Evolutionary conservation across 352 stramenopile species (phyloP).

Genomic region (Hyaloperonospora brassicae): DNA sequence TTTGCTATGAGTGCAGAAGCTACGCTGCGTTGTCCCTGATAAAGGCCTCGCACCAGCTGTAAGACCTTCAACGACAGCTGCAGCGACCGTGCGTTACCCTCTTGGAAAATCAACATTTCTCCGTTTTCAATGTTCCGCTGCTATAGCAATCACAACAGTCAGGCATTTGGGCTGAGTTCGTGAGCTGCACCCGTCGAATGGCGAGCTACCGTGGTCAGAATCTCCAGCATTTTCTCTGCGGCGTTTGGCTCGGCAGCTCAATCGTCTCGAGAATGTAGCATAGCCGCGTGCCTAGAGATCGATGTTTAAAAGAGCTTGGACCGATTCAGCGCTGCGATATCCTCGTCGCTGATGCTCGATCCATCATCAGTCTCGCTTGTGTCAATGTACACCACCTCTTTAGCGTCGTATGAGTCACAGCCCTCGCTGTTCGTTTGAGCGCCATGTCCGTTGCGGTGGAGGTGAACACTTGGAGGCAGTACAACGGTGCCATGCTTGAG

Average conservation of each 20-base stretch:
- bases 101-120: conserved; percentile 28
- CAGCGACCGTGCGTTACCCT: conserved; percentile 23
- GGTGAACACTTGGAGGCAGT: conserved; percentile 23
- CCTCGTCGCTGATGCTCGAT: conserved; percentile 36
- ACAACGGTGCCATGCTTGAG: conserved; percentile 26
- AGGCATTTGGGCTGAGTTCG: conserved; percentile 36
- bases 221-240: conserved; percentile 53
- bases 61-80: conserved; percentile 36
- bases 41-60: conserved; percentile 36
- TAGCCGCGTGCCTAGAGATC: conserved; percentile 42
- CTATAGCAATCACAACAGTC: conserved; percentile 38
- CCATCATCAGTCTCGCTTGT: conserved; percentile 33
- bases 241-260: conserved; percentile 31
- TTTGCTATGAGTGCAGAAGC: conserved; percentile 31
- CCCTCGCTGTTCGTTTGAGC: background rate
- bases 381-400: conserved; percentile 51
- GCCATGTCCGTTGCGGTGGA: conserved; percentile 28
- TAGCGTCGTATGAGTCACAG: background rate
- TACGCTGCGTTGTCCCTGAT: conserved; percentile 39
- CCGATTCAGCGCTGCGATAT: conserved; percentile 41
- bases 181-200: conserved; percentile 47
- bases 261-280: conserved; percentile 46
- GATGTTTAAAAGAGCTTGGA: conserved; percentile 54
- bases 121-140: conserved; percentile 47
- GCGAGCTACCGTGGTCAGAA: conserved; percentile 35